phyloP scores from a whole-genome alignment of 176 grass and related monocot species.

The Melocanna baccifera region DNA sequence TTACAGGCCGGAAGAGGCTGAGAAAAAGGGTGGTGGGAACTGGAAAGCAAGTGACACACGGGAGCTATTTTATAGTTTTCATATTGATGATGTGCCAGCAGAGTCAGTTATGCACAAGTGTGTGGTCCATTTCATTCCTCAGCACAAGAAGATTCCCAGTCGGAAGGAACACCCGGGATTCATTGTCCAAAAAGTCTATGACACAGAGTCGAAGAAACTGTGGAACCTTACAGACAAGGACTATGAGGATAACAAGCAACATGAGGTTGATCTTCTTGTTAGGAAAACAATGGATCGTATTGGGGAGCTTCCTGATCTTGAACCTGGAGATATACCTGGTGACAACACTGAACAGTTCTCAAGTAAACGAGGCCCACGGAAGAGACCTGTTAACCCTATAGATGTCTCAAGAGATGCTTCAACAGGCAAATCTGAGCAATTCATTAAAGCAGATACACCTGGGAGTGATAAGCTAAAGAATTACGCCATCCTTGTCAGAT shows the following conservation, averaged over 20 bases:
- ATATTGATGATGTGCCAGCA: slow-evolving; percentile 85
- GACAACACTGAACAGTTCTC: slow-evolving; percentile 51
- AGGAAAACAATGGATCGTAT: slow-evolving; percentile 72
- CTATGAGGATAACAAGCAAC: slow-evolving; percentile 80
- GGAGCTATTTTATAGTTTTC: slow-evolving; percentile 96
- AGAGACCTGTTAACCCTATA: slow-evolving; percentile 45
- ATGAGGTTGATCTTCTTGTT: slow-evolving; percentile 86
- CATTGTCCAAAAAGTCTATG: slow-evolving; percentile 92
- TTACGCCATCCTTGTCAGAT: slow-evolving; percentile 49
- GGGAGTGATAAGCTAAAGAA: slow-evolving; percentile 62
- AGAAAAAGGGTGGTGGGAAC: slow-evolving; percentile 77
- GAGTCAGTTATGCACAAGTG: slow-evolving; percentile 98
- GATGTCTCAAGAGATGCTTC: slow-evolving; percentile 59
- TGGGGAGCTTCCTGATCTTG: slow-evolving; percentile 69
- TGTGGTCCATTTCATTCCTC: slow-evolving; percentile 92
- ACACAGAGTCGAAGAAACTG: slow-evolving; percentile 77
- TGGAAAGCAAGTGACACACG: slow-evolving; percentile 82
- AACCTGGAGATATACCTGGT: slow-evolving; percentile 44
- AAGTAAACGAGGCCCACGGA: slow-evolving; percentile 55
- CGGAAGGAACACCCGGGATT: slow-evolving; percentile 93
- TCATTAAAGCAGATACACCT: slow-evolving; percentile 78
- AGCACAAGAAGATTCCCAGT: slow-evolving; percentile 67
- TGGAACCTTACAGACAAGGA: slow-evolving; percentile 93
- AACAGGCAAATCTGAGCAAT: slow-evolving; percentile 41
- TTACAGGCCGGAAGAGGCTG: slow-evolving; percentile 96